Evolutionary conservation across 768 basidiomycete species (phyloP).

Genomic region (Kwoniella heveanensis): DNA sequence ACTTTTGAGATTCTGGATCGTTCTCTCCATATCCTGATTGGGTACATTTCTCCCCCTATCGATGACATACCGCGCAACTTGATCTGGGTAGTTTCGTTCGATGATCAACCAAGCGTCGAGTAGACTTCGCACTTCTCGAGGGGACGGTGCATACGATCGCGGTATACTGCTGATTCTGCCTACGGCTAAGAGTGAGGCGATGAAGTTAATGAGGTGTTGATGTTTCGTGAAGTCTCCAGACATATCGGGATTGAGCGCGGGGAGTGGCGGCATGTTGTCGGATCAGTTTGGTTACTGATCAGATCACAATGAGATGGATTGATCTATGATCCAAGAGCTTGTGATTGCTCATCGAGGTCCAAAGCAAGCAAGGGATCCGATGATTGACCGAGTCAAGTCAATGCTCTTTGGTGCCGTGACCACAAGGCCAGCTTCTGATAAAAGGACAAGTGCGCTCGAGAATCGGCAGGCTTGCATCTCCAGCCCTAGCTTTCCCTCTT

Average conservation of each 20-base stretch:
- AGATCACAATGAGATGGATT: no score
- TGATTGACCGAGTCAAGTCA: no score
- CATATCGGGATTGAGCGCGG: background rate
- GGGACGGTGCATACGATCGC: background rate
- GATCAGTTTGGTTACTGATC: no score
- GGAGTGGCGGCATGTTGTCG: background rate
- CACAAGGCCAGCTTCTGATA: no score
- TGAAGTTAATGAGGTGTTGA: constrained; percentile 11
- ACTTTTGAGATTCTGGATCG: constrained; percentile 16
- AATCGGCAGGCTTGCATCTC: no score
- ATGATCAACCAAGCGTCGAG: background rate
- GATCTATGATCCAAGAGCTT: no score
- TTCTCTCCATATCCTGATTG: constrained; percentile 11
- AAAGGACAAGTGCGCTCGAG: no score
- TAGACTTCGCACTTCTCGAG: background rate
- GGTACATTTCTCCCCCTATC: background rate
- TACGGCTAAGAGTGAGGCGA: background rate
- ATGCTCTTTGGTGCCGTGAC: no score
- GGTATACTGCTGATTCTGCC: constrained; percentile 4
- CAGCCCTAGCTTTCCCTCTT: no score
- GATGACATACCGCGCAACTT: background rate
- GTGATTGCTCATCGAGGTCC: no score
- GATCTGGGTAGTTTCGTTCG: background rate
- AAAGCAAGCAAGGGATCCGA: no score
- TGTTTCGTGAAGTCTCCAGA: background rate